Evolutionary conservation across 805 yeast genomes (phyloP), one percentile per base, ranked within the genome.

Genomic region (Sugiyamaella qingdaonensis): DNA sequence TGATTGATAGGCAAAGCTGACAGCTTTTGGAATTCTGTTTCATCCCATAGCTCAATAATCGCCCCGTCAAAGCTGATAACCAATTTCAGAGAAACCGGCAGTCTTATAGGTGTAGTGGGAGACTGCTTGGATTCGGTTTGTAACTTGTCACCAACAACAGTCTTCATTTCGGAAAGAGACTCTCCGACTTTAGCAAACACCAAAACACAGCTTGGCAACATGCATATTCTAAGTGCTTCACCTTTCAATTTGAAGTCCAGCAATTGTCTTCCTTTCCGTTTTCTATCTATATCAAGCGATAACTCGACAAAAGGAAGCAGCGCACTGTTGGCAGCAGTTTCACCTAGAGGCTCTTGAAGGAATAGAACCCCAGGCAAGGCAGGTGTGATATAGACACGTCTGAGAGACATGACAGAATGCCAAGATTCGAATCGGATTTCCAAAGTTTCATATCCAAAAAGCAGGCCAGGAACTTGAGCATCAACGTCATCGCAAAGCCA

Each of bases 381-480:
- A 1, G 84, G 81, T 0, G 95, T 80, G 1, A 86, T 60, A 62
- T 81, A 89, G 2, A 88, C 86, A 44, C 84, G 86, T 49, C 79
- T 73, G 53, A 88, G 71, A 0, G 89, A 79, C 37, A 88, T 71
- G 57, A 84, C 83, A 2, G 95, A 95, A 39, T 80, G 68, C 8
- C 73, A 73, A 14, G 79, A 78, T 45, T 82, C 84, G 19, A 84
- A 77, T 0, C 82, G 79, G 1, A 88, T 81, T 56, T 83, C 86
- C 18, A 88, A 78, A 14, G 83, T 72, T 58, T 87, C 88, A 52
- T 86, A 88, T 0, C 97, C 97, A 31, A 82, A 56, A 36, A 86
- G 82, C n/a, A 88, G 63, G 10, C 97, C 97, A 0, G 89, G 89
- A 19, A 74, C 46, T 16, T 46, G 35, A 1, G 31, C 5, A 13